phyloP scores from a whole-genome alignment of 2,329 filamentous ascomycete species.

The Hysterium pulicare region DNA sequence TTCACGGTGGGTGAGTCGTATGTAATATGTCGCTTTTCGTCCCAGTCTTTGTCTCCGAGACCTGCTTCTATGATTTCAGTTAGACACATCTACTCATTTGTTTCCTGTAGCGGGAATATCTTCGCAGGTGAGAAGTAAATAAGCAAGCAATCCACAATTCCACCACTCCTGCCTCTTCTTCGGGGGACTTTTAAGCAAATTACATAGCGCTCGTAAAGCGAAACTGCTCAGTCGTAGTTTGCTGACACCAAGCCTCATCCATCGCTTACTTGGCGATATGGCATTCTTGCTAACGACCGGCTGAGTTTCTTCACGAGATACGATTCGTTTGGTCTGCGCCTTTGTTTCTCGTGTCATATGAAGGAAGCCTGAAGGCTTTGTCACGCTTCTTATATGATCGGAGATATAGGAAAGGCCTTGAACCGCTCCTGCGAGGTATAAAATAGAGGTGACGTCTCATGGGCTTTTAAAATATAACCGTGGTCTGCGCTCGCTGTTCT shows the following conservation, averaged over 20 bases:
- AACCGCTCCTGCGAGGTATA: neutral
- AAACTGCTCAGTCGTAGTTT: too few species aligned
- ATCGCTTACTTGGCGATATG: neutral
- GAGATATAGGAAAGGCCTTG: neutral
- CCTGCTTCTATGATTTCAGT: conserved; percentile 5
- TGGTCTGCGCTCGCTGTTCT: neutral
- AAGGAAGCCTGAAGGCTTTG: neutral
- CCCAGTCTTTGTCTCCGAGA: neutral
- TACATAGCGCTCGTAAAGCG: too few species aligned
- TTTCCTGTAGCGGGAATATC: neutral
- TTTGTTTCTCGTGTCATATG: neutral
- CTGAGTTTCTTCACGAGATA: too few species aligned
- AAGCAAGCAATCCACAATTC: neutral
- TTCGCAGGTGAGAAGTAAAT: too few species aligned
- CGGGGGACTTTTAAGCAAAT: neutral
- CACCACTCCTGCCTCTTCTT: neutral
- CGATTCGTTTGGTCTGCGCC: too few species aligned
- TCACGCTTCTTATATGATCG: neutral
- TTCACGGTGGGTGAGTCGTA: neutral
- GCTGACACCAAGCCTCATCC: neutral
- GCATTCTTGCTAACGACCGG: neutral
- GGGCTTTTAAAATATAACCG: neutral
- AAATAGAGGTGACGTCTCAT: neutral
- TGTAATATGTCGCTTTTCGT: neutral
- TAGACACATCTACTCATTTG: neutral